Evolutionary conservation across 2,329 filamentous ascomycete species (phyloP).

Genomic region (Hypoxylon sp.): DNA sequence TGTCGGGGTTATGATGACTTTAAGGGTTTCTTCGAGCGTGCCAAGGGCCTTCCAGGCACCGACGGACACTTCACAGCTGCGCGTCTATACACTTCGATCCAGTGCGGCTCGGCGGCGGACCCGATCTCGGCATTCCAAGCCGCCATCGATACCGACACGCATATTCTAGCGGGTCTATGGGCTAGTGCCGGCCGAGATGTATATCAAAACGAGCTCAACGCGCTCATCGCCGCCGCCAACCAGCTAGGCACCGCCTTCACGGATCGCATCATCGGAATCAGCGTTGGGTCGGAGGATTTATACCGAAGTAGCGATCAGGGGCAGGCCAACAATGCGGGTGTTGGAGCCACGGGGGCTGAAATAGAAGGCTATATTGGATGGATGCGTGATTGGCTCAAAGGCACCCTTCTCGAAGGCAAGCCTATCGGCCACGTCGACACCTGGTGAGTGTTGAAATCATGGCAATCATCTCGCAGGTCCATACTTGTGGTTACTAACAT

Average conservation of each 20-base stretch:
- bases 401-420: slow-evolving; percentile 44
- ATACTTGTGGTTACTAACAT: slow-evolving; percentile 1
- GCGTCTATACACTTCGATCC: slow-evolving; percentile 56
- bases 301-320: slow-evolving; percentile 47
- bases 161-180: slow-evolving; percentile 48
- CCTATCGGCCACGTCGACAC: slow-evolving; percentile 50
- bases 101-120: slow-evolving; percentile 48
- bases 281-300: slow-evolving; percentile 50
- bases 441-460: slow-evolving; percentile 39
- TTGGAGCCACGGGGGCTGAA: slow-evolving; percentile 44
- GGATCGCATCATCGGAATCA: slow-evolving; percentile 47
- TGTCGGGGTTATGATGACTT: slow-evolving; percentile 57
- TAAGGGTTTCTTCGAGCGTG: slow-evolving; percentile 58
- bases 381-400: slow-evolving; percentile 46
- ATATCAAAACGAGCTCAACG: slow-evolving; percentile 47
- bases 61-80: slow-evolving; percentile 58
- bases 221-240: slow-evolving; percentile 41
- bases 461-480: no score
- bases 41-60: slow-evolving; percentile 55
- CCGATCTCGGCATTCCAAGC: slow-evolving; percentile 49
- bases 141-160: slow-evolving; percentile 48
- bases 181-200: slow-evolving; percentile 44
- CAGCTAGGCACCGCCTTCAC: slow-evolving; percentile 44
- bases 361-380: slow-evolving; percentile 48
- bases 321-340: slow-evolving; percentile 43